Evolutionary conservation across 768 basidiomycete species (phyloP).

Genomic region (Tylopilus balloui): DNA sequence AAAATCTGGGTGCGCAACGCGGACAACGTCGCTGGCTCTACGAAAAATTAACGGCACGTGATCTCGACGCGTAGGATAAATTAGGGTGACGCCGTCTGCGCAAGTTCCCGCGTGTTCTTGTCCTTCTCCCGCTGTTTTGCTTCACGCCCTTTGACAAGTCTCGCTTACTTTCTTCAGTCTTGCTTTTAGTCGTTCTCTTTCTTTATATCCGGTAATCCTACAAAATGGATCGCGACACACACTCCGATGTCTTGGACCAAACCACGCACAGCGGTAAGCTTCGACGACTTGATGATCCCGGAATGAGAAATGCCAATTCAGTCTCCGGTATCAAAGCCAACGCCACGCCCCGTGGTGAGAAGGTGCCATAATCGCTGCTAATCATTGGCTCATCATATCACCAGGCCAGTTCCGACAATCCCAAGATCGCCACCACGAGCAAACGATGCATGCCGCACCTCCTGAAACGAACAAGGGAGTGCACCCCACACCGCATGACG

Average conservation of each 20-base stretch:
- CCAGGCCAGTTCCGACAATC: conserved; percentile 13
- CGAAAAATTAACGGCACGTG: conserved; percentile 25
- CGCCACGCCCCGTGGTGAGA: conserved; percentile 10
- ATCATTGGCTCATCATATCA: conserved; percentile 1
- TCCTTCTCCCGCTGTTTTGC: conserved; percentile 19
- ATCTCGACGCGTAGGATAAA: conserved; percentile 29
- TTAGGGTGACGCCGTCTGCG: conserved; percentile 6
- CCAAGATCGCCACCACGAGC: conserved; percentile 5
- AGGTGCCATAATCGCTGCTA: neutral
- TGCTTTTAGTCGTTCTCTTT: conserved; percentile 13
- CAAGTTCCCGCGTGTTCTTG: conserved; percentile 28
- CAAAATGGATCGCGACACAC: conserved; percentile 32
- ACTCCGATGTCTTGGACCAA: conserved; percentile 42
- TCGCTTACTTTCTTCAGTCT: conserved; percentile 10
- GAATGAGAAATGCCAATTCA: neutral
- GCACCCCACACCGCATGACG: too few relatives aligned
- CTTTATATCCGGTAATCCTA: conserved; percentile 10
- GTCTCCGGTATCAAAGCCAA: conserved; percentile 1
- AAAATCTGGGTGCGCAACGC: conserved; percentile 1
- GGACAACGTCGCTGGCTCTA: neutral
- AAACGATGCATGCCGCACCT: neutral
- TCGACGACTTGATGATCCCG: neutral
- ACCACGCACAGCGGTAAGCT: conserved; percentile 30
- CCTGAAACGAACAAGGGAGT: conserved; percentile 13
- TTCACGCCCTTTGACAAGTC: conserved; percentile 23